A percentile compares a stretch with the other conserved stretches of the same genome.
Conservation (phyloP, 164 flowering plant genomes). For the Euptelea pleiosperma region DNA sequence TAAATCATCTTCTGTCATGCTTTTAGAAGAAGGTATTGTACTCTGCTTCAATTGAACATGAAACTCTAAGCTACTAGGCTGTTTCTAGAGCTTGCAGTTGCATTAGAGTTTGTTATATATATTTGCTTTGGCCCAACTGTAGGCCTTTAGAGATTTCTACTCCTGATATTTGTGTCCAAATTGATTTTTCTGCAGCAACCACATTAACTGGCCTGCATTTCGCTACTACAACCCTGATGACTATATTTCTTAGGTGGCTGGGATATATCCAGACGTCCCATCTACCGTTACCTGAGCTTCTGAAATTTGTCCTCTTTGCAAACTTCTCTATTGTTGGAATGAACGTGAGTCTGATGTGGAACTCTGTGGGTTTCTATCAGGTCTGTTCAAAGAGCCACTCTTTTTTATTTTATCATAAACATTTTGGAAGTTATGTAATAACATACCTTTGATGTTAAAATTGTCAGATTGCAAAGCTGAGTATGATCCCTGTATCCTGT, state of each 20-base stretch:
- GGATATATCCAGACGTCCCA: conserved; percentile 80
- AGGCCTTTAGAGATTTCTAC: too few species aligned
- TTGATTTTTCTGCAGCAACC: conserved; percentile 62
- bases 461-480: conserved; percentile 82
- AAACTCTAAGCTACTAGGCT: too few species aligned
- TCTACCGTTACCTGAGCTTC: conserved; percentile 64
- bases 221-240: conserved; percentile 76
- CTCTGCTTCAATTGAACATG: too few species aligned
- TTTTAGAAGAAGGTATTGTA: too few species aligned
- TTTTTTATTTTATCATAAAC: not conserved
- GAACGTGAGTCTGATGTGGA: conserved; percentile 95
- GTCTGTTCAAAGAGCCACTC: conserved; percentile 27
- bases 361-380: conserved; percentile 93
- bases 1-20: too few species aligned
- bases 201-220: conserved; percentile 92
- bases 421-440: not conserved
- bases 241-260: conserved; percentile 57
- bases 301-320: conserved; percentile 75
- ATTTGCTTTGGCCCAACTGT: too few species aligned
- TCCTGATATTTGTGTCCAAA: not conserved
- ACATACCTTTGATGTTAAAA: not conserved
- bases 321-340: conserved; percentile 93
- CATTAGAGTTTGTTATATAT: too few species aligned
- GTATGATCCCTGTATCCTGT: conserved; percentile 89
- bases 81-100: too few species aligned